Base-by-base conservation (phyloP, 1,284 basidiomycete species). In the Puccinia horiana region DNA sequence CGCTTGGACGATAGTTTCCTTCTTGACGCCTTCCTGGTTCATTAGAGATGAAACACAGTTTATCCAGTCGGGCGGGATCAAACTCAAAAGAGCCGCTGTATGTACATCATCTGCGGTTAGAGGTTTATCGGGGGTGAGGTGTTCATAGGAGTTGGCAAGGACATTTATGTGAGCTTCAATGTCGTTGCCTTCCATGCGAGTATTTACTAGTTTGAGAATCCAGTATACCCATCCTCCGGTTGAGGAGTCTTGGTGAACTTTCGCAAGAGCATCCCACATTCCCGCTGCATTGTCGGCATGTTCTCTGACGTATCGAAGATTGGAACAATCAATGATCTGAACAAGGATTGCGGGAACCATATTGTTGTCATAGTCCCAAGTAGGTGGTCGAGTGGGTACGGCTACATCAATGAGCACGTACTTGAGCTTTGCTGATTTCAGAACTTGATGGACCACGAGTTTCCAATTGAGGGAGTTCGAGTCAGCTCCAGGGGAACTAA, bases 381-480 rank as follows among this genome's bases (percentile, higher is more conserved):
- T 52, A 4, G 49, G 16, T 52, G 49, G 49, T 52, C 49, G 49
- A 52, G n/a, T 14, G n/a, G 16, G 16, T 3, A 23, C 49, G 16
- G 49, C 49, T 4, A 52, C 8, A 23, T 14, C 4, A 18, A 3
- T 52, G 16, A 58, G 56, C 9, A 58, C 56, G 14, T 58, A 9
- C n/a, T 58, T 58, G 56, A 58, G n/a, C 26, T 58, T 58, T 5
- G 26, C 56, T 5, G 26, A 58, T n/a, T 58, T 58, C n/a, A 58
- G 14, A 58, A 58, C 56, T 58, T 26, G 26, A 29, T 23, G 56
- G 26, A 58, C 26, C n/a, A 58, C 56, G n/a, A 26, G n/a, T 26
- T 58, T 67, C 63, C 63, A 67, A 35, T 67, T 42, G 11, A 67
- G 63, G 63, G 11, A 67, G 26, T 67, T 67, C 23, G 63, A 67